A percentile compares a stretch with the other conserved stretches of the same genome.
These are phyloP conservation scores for Pseudonitzschia multistriata DNA, from an alignment of 108 stramenopile species.

Conservation along the genomic window DNA sequence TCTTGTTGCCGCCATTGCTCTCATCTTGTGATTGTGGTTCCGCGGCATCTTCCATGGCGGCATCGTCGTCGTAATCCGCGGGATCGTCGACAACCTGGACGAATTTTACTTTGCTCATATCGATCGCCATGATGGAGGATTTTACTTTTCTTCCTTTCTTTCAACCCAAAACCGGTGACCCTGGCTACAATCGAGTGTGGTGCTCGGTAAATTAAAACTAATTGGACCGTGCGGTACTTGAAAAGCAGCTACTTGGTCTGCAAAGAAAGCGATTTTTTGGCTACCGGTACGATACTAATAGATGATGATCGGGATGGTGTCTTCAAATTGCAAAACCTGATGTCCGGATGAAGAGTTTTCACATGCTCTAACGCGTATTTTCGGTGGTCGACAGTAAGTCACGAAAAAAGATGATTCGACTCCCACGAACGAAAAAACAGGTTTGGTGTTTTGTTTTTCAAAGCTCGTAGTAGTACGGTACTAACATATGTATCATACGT, in stretches of 20 bases:
- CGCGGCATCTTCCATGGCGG: conserved; percentile 20
- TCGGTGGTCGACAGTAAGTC: conserved; percentile 7
- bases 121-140: neutral
- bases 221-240: no score
- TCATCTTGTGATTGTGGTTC: conserved; percentile 19
- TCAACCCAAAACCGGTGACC: neutral
- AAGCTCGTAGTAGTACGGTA: neutral
- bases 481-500: no score
- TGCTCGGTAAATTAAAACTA: no score
- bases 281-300: no score
- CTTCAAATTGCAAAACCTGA: no score
- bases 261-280: no score
- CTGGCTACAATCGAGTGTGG: neutral
- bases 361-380: neutral
- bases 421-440: neutral
- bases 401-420: neutral
- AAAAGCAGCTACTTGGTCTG: no score
- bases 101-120: conserved; percentile 15
- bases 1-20: neutral
- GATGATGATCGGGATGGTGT: no score
- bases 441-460: no score
- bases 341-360: neutral
- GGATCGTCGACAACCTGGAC: conserved; percentile 17
- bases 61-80: conserved; percentile 8
- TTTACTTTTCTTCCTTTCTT: neutral